phyloP scores from a whole-genome alignment of 2,329 filamentous ascomycete genomes.

The Hypoxylon sp. region DNA sequence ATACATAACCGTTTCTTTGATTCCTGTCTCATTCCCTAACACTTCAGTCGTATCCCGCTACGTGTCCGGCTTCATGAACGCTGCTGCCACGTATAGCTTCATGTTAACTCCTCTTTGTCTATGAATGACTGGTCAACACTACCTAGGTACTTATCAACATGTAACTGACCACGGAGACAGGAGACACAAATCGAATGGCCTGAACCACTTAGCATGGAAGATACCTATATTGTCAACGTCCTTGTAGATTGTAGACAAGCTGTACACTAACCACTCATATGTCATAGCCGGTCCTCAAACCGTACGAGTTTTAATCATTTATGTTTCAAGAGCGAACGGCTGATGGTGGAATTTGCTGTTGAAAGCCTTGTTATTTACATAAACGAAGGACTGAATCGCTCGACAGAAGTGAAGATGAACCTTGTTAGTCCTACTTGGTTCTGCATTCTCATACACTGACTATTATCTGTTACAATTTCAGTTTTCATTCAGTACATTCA shows the following conservation, averaged over 20 bases:
- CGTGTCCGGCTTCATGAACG: background rate
- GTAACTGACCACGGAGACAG: background rate
- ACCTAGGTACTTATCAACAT: background rate
- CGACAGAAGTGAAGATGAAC: background rate
- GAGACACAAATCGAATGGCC: background rate
- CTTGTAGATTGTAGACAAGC: no score
- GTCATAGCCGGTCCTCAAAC: background rate
- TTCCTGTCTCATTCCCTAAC: background rate
- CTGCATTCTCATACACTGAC: background rate
- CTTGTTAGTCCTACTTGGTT: background rate
- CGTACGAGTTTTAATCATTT: background rate
- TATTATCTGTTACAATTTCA: background rate
- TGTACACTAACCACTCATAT: no score
- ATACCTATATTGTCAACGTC: no score
- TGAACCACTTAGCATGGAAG: no score
- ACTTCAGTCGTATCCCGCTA: background rate
- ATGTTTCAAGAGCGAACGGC: background rate
- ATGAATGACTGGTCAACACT: background rate
- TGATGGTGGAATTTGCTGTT: background rate
- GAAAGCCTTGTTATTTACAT: background rate
- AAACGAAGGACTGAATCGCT: background rate
- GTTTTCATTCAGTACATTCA: background rate
- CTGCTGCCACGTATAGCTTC: background rate
- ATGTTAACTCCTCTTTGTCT: background rate
- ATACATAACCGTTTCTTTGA: background rate